Evolutionary conservation across 371 early-diverging fungal genomes (phyloP), one percentile per base, ranked within the genome.

Genomic region (Actinomortierella ambigua): DNA sequence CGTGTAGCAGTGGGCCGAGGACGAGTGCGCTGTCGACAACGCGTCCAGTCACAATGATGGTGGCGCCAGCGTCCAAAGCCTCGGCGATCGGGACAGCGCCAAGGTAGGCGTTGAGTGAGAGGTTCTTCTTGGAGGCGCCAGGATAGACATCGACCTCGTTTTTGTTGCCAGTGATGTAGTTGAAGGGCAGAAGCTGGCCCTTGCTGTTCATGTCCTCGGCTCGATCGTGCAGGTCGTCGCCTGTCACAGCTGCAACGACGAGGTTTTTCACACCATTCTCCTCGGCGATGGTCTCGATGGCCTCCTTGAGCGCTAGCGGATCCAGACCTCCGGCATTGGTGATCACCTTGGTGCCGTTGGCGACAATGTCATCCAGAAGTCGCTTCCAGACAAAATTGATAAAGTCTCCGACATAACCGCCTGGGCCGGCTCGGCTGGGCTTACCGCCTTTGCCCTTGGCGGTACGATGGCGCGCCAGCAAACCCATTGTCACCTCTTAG

Each of bases 291-390:
- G 57, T 59, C 60, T 91, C 91, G 50, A 91, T 88, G 7, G 89
- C 90, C 39, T 77, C 75, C 62, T 91, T 91, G 61, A 86, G 83
- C 14, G 79, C 84, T n/a, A 85, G 50, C 17, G 91, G 91, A 55
- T 89, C 88, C 43, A 91, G 75, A 5, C 85, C 91, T 43, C 91
- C 91, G 2, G 91, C 91, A 66, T 91, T 91, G 24, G 91, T 91
- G 59, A 91, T 79, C 47, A 91, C 70, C 61, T 82, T 87, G 57
- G 86, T 88, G 23, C 84, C 82, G 50, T 85, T 81, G 61, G 82
- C 82, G 26, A 81, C 75, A 50, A 89, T 67, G 43, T 80, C 79
- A 2, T 84, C 86, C 52, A 84, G 57, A n/a, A 85, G 79, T 29
- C 77, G 77, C 34, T 73, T 65, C 51, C 86, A 61, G 9, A 87